phyloP scores from a whole-genome alignment of 176 grass and related monocot species.

The Cenchrus purpureus region DNA sequence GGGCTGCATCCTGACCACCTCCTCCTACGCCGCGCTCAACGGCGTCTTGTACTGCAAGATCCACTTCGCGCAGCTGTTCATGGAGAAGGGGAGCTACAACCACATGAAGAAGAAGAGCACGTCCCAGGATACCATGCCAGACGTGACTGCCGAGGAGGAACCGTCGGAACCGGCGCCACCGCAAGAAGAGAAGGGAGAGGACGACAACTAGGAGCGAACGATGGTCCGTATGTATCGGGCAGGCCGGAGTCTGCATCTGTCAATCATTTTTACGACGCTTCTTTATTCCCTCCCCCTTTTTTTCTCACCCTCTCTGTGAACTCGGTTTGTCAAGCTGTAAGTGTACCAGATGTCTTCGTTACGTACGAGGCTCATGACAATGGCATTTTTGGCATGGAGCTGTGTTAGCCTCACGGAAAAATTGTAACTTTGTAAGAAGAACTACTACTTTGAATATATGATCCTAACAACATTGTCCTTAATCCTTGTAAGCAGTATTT shows the following conservation, averaged over 20 bases:
- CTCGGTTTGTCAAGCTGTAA: constrained; percentile 46
- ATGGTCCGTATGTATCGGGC: neutral
- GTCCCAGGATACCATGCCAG: constrained; percentile 50
- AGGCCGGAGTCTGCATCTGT: neutral
- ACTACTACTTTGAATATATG: constrained; percentile 12
- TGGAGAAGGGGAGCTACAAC: constrained; percentile 98
- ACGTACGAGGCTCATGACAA: constrained; percentile 39
- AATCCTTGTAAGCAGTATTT: neutral
- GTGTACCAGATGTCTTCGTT: constrained; percentile 25
- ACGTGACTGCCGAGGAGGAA: constrained; percentile 41
- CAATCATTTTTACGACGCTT: neutral
- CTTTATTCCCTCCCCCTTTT: constrained; percentile 12
- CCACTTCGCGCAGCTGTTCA: constrained; percentile 92
- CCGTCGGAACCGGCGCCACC: neutral
- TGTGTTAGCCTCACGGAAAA: constrained; percentile 24
- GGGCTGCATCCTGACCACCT: constrained; percentile 84
- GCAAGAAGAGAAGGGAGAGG: constrained; percentile 46
- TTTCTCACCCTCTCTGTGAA: constrained; percentile 20
- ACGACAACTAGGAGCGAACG: constrained; percentile 49
- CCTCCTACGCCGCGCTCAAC: constrained; percentile 91
- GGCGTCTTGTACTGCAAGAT: constrained; percentile 97
- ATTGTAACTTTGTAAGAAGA: constrained; percentile 30
- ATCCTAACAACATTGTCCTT: constrained; percentile 1
- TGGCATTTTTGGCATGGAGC: constrained; percentile 29
- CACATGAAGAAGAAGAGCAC: constrained; percentile 75